A percentile compares a stretch with the other conserved stretches of the same genome.
phyloP scores from a whole-genome alignment of 306 rosid species.

The Astragalus glycyphyllos region DNA sequence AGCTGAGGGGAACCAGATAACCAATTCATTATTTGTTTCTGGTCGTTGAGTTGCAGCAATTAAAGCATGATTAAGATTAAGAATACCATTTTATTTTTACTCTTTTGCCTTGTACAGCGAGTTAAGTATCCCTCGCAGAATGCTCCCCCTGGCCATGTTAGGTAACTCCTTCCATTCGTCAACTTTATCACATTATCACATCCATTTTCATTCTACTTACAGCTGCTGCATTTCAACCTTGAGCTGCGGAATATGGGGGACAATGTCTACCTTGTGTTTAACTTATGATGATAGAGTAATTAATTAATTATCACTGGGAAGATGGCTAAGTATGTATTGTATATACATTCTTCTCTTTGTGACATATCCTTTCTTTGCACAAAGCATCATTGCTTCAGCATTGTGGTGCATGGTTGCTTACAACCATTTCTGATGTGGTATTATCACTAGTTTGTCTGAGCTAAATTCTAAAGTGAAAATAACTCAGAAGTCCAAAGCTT shows the following conservation, averaged over 20 bases:
- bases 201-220: constrained; percentile 53
- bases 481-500: neutral
- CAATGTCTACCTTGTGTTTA: constrained; percentile 49
- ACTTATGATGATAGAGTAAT: constrained; percentile 47
- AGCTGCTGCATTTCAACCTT: constrained; percentile 50
- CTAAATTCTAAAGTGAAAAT: neutral
- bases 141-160: constrained; percentile 52
- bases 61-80: constrained; percentile 38
- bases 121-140: constrained; percentile 51
- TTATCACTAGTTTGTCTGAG: neutral
- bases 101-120: constrained; percentile 53
- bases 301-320: constrained; percentile 42
- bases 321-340: constrained; percentile 8
- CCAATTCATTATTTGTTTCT: constrained; percentile 87
- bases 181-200: constrained; percentile 27
- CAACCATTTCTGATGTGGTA: constrained; percentile 18
- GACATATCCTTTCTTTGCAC: neutral
- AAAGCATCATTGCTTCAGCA: too few relatives aligned
- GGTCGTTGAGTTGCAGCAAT: constrained; percentile 70
- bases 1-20: constrained; percentile 77
- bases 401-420: neutral
- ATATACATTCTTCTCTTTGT: constrained; percentile 24
- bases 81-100: constrained; percentile 32
- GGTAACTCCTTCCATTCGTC: constrained; percentile 50
- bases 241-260: constrained; percentile 55